Base-by-base conservation (phyloP, 306 rosid species). In the Quercus glauca region DNA sequence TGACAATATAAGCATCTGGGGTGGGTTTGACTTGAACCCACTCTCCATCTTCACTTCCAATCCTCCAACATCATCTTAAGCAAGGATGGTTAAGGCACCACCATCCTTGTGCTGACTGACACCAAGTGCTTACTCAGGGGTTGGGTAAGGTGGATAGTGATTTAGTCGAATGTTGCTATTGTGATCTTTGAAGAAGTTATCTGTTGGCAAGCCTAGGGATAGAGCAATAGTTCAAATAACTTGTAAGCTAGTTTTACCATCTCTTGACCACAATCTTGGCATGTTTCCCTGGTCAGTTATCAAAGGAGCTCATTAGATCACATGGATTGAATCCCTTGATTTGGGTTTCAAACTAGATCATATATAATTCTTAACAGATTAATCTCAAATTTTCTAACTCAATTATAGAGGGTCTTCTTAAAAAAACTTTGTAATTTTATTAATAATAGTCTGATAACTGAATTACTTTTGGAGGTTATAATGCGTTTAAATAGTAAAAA, bases 1-100 rank as follows among this genome's bases (percentile, higher is more conserved):
- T 91, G 85, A 91, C 61, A 55, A 90, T 84, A 21, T 60, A 86
- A 65, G 94, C 88, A 83, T 85, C 21, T 4, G 91, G 91, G 26
- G 74, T 84, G 1, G 97, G 93, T 20, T 83, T 87, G 67, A 91
- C 93, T 1, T 29, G 71, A 52, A 88, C 51, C 97, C 94, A 93
- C 35, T 87, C 81, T 52, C 88, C 92, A 73, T 93, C 89, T 73
- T 90, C 14, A 93, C 95, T 61, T 93, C 78, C 23, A 93, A 73
- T 3, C 97, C 98, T 41, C 83, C 90, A 14, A 91, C 93, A 0
- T 84, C 87, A 49, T 93, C 97, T 72, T 91, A 89, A 1, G 90
- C 88, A 2, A 91, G 91, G 23, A 91, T 73, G 0, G 94, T 91
- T 45, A 93, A 73, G 37, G 69, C 90, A 0, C 94, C 86, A 6